Conservation (phyloP, 1,139 yeast species). For the Zhuliangozyma parablackwelliae region DNA sequence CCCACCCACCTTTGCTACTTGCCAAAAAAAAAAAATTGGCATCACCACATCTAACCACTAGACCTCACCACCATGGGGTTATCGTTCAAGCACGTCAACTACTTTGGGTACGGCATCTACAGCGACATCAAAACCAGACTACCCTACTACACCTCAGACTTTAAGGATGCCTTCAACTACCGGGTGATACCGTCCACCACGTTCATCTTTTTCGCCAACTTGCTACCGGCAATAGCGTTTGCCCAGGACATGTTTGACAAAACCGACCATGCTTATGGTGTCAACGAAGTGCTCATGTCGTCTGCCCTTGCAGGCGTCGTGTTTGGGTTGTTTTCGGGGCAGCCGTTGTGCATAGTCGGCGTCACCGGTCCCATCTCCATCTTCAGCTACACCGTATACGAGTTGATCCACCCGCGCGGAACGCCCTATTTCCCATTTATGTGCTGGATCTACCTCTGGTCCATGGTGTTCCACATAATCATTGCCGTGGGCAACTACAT, state of each 20-base stretch:
- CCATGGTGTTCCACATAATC: conserved; percentile 73
- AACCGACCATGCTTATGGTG: conserved; percentile 82
- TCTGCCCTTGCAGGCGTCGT: conserved; percentile 87
- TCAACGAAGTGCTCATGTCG: conserved; percentile 80
- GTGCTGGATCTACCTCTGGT: conserved; percentile 96
- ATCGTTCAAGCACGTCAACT: conserved; percentile 12
- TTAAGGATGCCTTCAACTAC: conserved; percentile 79
- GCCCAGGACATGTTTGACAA: conserved; percentile 96
- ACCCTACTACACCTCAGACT: conserved; percentile 73
- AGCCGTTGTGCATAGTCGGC: conserved; percentile 94
- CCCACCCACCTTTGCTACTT: no score
- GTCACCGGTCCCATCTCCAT: conserved; percentile 94
- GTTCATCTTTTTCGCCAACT: conserved; percentile 81
- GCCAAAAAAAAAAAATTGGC: no score
- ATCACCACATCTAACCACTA: no score
- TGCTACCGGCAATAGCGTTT: conserved; percentile 91
- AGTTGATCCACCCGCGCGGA: conserved; percentile 60
- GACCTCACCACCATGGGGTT: conserved; percentile 6
- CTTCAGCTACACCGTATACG: conserved; percentile 87
- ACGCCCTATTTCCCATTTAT: conserved; percentile 84
- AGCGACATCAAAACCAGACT: conserved; percentile 51
- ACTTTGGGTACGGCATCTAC: conserved; percentile 52
- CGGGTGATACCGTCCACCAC: conserved; percentile 84
- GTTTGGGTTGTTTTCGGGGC: conserved; percentile 83
- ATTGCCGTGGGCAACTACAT: conserved; percentile 72